phyloP scores from a whole-genome alignment of 163 green algal species.

The Volvox carteri region DNA sequence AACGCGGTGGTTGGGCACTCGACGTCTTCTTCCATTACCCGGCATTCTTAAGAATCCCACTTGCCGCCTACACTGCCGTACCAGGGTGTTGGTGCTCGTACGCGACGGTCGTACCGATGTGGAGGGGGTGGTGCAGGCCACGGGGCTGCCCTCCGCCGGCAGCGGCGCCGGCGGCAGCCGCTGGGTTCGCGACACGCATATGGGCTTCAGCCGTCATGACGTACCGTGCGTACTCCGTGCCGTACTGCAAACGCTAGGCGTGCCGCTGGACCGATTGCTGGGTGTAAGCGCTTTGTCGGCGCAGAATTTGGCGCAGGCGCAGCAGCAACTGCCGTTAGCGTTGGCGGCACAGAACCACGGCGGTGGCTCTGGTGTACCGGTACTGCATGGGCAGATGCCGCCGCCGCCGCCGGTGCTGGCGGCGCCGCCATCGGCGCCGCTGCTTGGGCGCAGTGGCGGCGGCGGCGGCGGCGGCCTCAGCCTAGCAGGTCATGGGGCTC shows the following conservation, averaged over 20 bases:
- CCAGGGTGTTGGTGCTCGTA: slow-evolving; percentile 36
- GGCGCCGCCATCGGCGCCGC: no score
- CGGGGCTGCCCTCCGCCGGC: background rate
- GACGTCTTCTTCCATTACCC: no score
- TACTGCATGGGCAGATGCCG: background rate
- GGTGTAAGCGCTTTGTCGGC: background rate
- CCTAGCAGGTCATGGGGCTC: no score
- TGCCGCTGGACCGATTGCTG: slow-evolving; percentile 41
- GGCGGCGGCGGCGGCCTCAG: no score
- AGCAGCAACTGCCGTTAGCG: background rate
- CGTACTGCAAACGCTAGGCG: slow-evolving; percentile 43
- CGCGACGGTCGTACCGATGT: slow-evolving; percentile 43
- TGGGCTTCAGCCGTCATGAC: slow-evolving; percentile 51
- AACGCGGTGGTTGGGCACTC: no score
- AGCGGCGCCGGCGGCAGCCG: slow-evolving; percentile 48
- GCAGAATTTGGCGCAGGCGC: background rate
- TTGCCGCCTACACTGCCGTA: no score
- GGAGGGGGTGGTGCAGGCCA: slow-evolving; percentile 42
- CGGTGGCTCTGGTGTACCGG: background rate
- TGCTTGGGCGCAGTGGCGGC: background rate
- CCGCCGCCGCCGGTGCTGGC: no score
- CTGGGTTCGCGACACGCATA: slow-evolving; percentile 51
- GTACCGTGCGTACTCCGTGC: slow-evolving; percentile 50
- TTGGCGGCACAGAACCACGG: background rate
- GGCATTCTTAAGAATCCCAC: no score